Evolutionary conservation across 305 asterid species (phyloP).

Genomic region (Fraxinus ornus): DNA sequence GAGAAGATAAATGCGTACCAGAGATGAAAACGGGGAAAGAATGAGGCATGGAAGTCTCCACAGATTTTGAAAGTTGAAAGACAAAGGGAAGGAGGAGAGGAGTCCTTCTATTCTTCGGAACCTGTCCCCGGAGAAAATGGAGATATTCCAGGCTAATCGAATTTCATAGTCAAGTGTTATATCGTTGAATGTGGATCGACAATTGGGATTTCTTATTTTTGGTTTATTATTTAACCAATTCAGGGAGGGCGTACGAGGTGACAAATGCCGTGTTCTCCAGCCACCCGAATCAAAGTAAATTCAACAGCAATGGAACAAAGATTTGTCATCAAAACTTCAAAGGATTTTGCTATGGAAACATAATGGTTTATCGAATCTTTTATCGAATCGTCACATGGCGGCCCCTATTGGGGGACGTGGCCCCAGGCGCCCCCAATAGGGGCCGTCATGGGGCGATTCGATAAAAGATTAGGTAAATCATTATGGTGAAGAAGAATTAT

Average conservation of each 20-base stretch:
- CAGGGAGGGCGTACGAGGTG: neutral
- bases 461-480: no score
- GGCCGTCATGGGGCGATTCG: no score
- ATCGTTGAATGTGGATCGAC: neutral
- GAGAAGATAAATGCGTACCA: conserved; percentile 13
- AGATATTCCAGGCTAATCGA: conserved; percentile 18
- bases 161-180: neutral
- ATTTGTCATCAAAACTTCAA: neutral
- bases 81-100: neutral
- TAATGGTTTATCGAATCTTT: no score
- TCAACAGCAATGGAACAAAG: neutral
- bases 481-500: no score
- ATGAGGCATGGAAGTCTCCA: conserved; percentile 16
- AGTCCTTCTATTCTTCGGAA: neutral
- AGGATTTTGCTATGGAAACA: no score
- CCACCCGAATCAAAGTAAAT: neutral
- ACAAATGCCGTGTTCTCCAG: neutral
- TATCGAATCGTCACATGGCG: no score
- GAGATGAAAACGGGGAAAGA: conserved; percentile 23
- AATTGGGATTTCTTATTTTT: neutral
- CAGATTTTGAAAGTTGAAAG: conserved; percentile 19
- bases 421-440: no score
- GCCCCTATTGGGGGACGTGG: no score
- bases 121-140: conserved; percentile 25
- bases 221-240: neutral